These are phyloP conservation scores for Fusarium piperis DNA, from an alignment of 2,329 filamentous ascomycete species.

Conservation along the genomic window DNA sequence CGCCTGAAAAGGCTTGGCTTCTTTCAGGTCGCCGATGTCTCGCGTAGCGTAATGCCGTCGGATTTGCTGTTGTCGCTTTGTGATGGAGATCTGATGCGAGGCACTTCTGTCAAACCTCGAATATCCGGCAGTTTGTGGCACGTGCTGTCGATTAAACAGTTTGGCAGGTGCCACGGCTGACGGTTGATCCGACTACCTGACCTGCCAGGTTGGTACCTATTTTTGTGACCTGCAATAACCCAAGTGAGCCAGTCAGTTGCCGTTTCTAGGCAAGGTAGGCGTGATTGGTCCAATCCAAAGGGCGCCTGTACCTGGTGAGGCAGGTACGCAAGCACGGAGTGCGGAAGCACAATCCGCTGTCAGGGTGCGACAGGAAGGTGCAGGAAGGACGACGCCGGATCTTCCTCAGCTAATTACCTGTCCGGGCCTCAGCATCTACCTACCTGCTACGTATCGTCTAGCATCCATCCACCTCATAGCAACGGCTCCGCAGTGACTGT, in stretches of 20 bases:
- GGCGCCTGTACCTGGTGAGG: not conserved
- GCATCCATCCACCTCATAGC: not conserved
- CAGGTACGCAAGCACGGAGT: constrained; percentile 4
- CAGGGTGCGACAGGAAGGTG: not conserved
- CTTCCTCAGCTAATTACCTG: constrained; percentile 2
- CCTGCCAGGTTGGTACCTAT: not conserved
- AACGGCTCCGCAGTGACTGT: not conserved
- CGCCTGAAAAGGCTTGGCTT: not conserved
- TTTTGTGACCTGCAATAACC: not conserved
- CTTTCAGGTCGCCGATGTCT: not conserved
- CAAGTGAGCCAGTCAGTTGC: not conserved
- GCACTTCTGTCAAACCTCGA: not conserved
- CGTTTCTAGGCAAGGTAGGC: not conserved
- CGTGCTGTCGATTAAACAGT: constrained; percentile 4
- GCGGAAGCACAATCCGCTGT: constrained; percentile 5
- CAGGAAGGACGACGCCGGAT: not conserved
- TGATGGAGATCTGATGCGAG: not conserved
- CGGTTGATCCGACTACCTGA: not conserved
- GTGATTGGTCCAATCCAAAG: not conserved
- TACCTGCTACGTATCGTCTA: not conserved
- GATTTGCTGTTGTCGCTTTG: not conserved
- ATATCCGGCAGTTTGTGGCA: constrained; percentile 2
- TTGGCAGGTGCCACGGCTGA: constrained; percentile 8
- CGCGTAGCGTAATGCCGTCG: not conserved
- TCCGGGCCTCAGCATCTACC: not conserved